Conservation (phyloP, 2,329 filamentous ascomycete genomes). For the Fusarium globosum region DNA sequence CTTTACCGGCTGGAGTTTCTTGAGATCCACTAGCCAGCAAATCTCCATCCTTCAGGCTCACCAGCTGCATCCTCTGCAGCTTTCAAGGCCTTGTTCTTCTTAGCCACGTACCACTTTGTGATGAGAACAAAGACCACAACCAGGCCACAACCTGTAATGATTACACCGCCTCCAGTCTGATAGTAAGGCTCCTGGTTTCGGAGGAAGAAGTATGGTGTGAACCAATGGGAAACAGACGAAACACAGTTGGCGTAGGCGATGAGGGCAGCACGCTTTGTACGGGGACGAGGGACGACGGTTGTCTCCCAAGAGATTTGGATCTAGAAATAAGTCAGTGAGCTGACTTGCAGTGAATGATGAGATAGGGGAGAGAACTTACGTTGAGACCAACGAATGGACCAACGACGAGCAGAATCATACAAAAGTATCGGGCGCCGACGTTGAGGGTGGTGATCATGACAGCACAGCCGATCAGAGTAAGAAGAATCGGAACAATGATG, state of each 20-base stretch:
- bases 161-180: constrained; percentile 45
- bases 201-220: constrained; percentile 54
- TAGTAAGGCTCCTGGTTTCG: constrained; percentile 47
- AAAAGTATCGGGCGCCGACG: constrained; percentile 55
- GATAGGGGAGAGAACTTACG: constrained; percentile 12
- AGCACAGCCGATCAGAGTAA: constrained; percentile 53
- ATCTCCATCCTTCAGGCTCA: constrained; percentile 29
- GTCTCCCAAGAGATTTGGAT: constrained; percentile 56
- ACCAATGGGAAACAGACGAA: constrained; percentile 55
- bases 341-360: accelerated
- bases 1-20: no score
- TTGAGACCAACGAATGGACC: constrained; percentile 55
- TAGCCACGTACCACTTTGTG: constrained; percentile 37
- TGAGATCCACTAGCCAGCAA: background rate
- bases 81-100: constrained; percentile 44
- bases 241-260: constrained; percentile 57
- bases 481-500: constrained; percentile 52
- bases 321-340: background rate
- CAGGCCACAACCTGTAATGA: constrained; percentile 43
- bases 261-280: constrained; percentile 55
- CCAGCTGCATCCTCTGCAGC: constrained; percentile 25
- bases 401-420: constrained; percentile 53
- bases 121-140: constrained; percentile 33
- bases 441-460: constrained; percentile 56
- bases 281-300: constrained; percentile 53